Evolutionary conservation across 768 basidiomycete species (phyloP).

Genomic region (Tubosaeta sp.): DNA sequence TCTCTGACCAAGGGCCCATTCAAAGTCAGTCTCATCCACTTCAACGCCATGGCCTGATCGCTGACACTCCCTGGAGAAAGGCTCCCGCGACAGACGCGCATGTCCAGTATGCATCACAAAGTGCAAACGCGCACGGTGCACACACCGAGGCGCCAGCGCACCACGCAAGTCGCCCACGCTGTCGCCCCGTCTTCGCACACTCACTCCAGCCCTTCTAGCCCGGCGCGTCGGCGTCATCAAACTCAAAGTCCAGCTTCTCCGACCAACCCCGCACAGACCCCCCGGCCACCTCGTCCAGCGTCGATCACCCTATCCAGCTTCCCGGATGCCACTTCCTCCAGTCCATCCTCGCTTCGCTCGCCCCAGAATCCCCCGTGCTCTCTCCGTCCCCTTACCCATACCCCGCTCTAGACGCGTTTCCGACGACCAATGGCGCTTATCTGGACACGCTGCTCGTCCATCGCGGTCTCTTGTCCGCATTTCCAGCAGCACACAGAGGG

Average conservation of each 20-base stretch:
- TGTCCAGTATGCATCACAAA: slow-evolving; percentile 31
- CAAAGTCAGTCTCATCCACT: slow-evolving; percentile 25
- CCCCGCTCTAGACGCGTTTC: slow-evolving; percentile 28
- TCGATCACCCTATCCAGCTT: slow-evolving; percentile 10
- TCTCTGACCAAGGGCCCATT: slow-evolving; percentile 36
- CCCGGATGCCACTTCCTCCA: slow-evolving; percentile 63
- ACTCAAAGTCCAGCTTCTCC: slow-evolving; percentile 38
- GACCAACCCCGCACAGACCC: slow-evolving; percentile 15
- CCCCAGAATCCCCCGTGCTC: slow-evolving; percentile 35
- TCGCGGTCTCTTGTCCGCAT: slow-evolving; percentile 62
- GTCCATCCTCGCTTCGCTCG: slow-evolving; percentile 53
- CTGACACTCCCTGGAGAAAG: slow-evolving; percentile 32
- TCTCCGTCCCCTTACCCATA: slow-evolving; percentile 31
- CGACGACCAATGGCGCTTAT: slow-evolving; percentile 69
- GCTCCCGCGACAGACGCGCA: slow-evolving; percentile 18
- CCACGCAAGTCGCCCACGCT: slow-evolving; percentile 31
- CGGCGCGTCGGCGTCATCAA: slow-evolving; percentile 45
- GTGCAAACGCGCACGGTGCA: slow-evolving; percentile 38
- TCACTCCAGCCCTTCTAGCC: slow-evolving; percentile 29
- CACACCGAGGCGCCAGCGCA: slow-evolving; percentile 43
- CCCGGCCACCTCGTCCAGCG: slow-evolving; percentile 14
- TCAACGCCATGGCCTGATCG: not conserved
- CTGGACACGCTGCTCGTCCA: slow-evolving; percentile 77
- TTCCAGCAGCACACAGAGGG: slow-evolving; percentile 56
- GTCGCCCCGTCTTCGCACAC: not conserved